phyloP scores from a whole-genome alignment of 352 stramenopile genomes.

The Thraustochytrium striatum region DNA sequence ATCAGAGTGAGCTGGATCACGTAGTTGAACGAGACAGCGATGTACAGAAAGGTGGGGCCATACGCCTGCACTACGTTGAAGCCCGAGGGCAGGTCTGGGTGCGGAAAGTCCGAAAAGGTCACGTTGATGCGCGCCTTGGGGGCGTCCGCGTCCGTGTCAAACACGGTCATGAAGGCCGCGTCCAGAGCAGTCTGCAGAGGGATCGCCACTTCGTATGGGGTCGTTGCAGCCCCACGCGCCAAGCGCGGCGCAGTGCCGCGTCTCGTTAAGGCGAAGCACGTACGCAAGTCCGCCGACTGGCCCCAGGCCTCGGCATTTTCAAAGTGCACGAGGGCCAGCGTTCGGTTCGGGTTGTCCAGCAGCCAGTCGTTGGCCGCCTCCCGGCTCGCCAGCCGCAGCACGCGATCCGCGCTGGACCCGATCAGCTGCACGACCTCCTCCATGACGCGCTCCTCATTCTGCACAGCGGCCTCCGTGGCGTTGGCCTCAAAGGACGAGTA shows the following conservation, averaged over 20 bases:
- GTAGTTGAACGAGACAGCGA: constrained; percentile 41
- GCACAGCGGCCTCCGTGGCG: neutral
- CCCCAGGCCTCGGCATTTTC: neutral
- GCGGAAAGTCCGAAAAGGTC: constrained; percentile 44
- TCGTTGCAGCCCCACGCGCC: constrained; percentile 7
- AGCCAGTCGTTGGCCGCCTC: neutral
- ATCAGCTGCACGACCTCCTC: neutral
- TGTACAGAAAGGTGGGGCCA: constrained; percentile 40
- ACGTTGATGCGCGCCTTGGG: neutral
- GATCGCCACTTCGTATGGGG: neutral
- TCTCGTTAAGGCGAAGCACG: constrained; percentile 9
- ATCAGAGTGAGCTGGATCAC: constrained; percentile 46
- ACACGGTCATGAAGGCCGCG: neutral
- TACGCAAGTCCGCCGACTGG: neutral
- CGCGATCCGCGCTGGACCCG: neutral
- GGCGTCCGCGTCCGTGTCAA: neutral
- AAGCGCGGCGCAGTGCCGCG: constrained; percentile 7
- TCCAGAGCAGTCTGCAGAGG: constrained; percentile 28
- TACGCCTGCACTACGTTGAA: constrained; percentile 27
- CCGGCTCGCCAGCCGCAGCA: neutral
- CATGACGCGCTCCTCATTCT: neutral
- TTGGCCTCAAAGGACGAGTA: neutral
- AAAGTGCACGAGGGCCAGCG: constrained; percentile 10
- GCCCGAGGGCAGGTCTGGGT: constrained; percentile 27
- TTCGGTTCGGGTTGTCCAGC: constrained; percentile 14